Percentiles rank a stretch among this genome's conserved stretches.
phyloP scores from a whole-genome alignment of 2,329 filamentous ascomycete species.

The Ascochyta koolunga region DNA sequence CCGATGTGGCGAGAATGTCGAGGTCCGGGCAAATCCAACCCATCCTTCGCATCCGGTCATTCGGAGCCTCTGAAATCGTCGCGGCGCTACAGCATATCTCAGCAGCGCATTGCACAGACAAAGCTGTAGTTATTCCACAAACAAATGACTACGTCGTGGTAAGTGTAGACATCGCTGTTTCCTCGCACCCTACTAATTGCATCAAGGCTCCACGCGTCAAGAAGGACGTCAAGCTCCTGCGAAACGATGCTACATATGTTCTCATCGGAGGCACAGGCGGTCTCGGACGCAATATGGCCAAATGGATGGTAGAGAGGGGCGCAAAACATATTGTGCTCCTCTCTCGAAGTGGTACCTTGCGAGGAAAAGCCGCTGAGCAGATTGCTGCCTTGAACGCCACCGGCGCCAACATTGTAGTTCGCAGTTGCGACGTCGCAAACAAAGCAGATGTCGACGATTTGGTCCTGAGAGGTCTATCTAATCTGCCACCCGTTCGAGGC shows the following conservation, averaged over 20 bases:
- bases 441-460: constrained; percentile 17
- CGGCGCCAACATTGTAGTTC: constrained; percentile 23
- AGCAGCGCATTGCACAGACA: constrained; percentile 14
- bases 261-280: constrained; percentile 38
- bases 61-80: constrained; percentile 19
- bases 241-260: constrained; percentile 33
- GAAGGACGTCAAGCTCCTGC: constrained; percentile 7
- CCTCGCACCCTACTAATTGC: neutral
- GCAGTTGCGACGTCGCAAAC: constrained; percentile 26
- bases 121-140: constrained; percentile 24
- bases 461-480: constrained; percentile 8
- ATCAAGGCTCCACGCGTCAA: constrained; percentile 21
- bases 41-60: constrained; percentile 9
- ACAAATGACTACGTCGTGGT: constrained; percentile 30
- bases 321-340: constrained; percentile 32
- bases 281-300: constrained; percentile 34
- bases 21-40: constrained; percentile 24
- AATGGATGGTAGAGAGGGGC: constrained; percentile 34
- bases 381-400: constrained; percentile 19
- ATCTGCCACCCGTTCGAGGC: constrained; percentile 25
- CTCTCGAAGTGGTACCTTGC: constrained; percentile 25
- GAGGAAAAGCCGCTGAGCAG: constrained; percentile 18
- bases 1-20: constrained; percentile 24
- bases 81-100: constrained; percentile 25
- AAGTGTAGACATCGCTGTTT: constrained; percentile 1